These are phyloP conservation scores for Eurotiales sp. DNA, from an alignment of 2,329 filamentous ascomycete genomes.

Conservation along the genomic window DNA sequence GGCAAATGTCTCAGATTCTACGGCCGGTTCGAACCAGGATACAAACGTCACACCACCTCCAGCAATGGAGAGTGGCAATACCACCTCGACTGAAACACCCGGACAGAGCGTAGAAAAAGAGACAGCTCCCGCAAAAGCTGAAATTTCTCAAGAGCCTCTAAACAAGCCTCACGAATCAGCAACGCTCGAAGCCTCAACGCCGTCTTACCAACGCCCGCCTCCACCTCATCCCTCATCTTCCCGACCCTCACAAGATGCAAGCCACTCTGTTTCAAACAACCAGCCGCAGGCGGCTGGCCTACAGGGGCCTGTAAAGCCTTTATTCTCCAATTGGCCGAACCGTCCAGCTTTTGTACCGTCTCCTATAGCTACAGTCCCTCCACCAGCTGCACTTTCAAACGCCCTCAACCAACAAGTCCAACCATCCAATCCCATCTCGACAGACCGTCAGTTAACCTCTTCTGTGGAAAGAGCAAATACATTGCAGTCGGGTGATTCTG, in stretches of 20 bases:
- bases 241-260: not conserved
- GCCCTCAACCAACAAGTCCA: not conserved
- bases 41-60: not conserved
- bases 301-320: not conserved
- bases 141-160: not conserved
- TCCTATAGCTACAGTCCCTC: not conserved
- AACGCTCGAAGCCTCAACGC: not conserved
- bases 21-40: not conserved
- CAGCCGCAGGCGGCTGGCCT: not conserved
- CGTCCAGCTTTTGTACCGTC: slow-evolving; percentile 9
- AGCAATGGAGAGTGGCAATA: not conserved
- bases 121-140: not conserved
- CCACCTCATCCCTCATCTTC: not conserved
- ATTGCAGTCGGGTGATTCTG: not conserved
- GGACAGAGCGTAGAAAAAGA: not conserved
- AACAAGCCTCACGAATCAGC: not conserved
- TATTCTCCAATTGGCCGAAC: slow-evolving; percentile 14
- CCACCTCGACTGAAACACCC: not conserved
- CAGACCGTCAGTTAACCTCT: not conserved
- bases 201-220: not conserved
- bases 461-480: not conserved
- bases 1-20: slow-evolving; percentile 6
- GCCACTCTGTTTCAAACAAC: not conserved
- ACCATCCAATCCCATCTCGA: not conserved
- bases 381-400: slow-evolving; percentile 1